A percentile compares a stretch with the other conserved stretches of the same genome.
phyloP scores from a whole-genome alignment of 192 early-diverging fungal genomes.

The Backusella mclennaniae region DNA sequence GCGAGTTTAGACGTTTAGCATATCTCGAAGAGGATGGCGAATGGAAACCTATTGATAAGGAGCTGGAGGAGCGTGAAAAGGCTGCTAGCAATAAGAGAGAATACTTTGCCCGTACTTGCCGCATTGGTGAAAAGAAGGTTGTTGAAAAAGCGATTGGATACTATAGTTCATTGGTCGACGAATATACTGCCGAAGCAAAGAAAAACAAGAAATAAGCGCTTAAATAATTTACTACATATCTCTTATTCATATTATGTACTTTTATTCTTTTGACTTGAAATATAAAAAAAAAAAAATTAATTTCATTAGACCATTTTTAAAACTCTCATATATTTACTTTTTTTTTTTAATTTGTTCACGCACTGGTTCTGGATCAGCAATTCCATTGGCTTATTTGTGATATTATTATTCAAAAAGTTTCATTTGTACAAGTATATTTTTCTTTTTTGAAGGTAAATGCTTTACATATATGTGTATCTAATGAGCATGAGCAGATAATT shows the following conservation, averaged over 20 bases:
- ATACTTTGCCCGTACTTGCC: constrained; percentile 31
- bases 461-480: too few species aligned
- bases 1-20: constrained; percentile 11
- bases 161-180: constrained; percentile 14
- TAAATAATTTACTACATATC: background rate
- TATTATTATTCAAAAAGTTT: too few species aligned
- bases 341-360: background rate
- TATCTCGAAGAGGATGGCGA: constrained; percentile 17
- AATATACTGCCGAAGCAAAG: constrained; percentile 2
- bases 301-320: background rate
- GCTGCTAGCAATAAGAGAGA: constrained; percentile 7
- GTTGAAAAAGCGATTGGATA: constrained; percentile 23
- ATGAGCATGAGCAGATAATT: too few species aligned
- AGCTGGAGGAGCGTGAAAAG: constrained; percentile 21
- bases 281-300: background rate
- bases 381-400: too few species aligned
- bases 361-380: too few species aligned
- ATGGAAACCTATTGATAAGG: constrained; percentile 2
- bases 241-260: background rate
- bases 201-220: background rate
- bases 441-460: too few species aligned
- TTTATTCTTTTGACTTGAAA: background rate
- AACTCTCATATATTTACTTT: background rate
- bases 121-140: constrained; percentile 38
- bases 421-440: too few species aligned